phyloP scores from a whole-genome alignment of 2,329 filamentous ascomycete species.

The Arthrobotrys entomopaga region DNA sequence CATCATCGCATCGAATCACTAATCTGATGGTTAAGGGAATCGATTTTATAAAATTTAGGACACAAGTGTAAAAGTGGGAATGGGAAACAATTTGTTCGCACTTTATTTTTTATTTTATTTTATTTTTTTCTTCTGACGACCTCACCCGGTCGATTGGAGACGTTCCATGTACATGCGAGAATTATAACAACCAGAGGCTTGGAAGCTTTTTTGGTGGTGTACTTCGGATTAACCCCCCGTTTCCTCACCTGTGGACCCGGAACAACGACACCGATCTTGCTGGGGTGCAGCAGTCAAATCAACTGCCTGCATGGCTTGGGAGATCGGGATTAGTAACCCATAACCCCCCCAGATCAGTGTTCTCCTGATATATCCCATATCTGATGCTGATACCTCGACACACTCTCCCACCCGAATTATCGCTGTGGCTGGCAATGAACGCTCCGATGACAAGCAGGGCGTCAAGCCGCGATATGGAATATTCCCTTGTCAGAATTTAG shows the following conservation, averaged over 20 bases:
- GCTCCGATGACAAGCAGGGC: conserved; percentile 23
- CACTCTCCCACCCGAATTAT: conserved; percentile 14
- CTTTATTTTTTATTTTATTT: too few species aligned
- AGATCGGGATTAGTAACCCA: conserved; percentile 54
- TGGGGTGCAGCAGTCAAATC: conserved; percentile 48
- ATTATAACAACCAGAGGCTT: conserved; percentile 40
- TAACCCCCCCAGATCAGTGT: not conserved
- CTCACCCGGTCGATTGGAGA: conserved; percentile 53
- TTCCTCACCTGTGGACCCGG: conserved; percentile 55
- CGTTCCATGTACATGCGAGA: conserved; percentile 54
- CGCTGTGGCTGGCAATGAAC: conserved; percentile 30
- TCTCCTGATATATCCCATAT: conserved; percentile 18
- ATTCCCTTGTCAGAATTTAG: conserved; percentile 51
- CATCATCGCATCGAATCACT: too few species aligned
- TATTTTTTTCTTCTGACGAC: conserved; percentile 11
- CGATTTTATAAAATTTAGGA: too few species aligned
- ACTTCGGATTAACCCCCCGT: conserved; percentile 55
- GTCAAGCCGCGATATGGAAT: conserved; percentile 36
- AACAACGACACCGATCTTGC: conserved; percentile 55
- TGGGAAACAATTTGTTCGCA: too few species aligned
- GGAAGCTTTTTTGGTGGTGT: conserved; percentile 36
- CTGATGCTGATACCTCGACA: conserved; percentile 31
- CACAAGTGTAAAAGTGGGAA: too few species aligned
- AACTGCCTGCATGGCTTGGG: conserved; percentile 36
- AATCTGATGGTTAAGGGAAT: too few species aligned